phyloP scores from a whole-genome alignment of 768 basidiomycete species.

The Lepiota venenata region DNA sequence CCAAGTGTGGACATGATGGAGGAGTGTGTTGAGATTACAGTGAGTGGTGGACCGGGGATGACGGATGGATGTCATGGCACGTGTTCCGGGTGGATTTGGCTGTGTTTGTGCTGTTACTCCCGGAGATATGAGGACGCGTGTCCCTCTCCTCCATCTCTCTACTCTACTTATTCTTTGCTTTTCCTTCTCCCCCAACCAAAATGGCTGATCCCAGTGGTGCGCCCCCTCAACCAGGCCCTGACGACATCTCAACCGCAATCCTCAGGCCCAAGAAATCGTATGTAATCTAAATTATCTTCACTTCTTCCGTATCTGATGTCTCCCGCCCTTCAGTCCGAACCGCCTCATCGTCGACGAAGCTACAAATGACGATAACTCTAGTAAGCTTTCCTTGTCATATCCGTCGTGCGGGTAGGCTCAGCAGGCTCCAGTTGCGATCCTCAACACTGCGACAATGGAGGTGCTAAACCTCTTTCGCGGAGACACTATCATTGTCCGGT shows the following conservation, averaged over 20 bases:
- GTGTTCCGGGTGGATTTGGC: slow-evolving; percentile 30
- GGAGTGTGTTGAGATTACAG: no score
- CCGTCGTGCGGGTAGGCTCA: slow-evolving; percentile 7
- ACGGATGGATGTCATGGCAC: no score
- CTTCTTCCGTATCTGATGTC: slow-evolving; percentile 13
- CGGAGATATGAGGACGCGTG: slow-evolving; percentile 34
- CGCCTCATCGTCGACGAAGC: slow-evolving; percentile 97
- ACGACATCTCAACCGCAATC: slow-evolving; percentile 94
- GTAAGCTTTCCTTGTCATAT: slow-evolving; percentile 33
- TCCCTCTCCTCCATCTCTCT: slow-evolving; percentile 25
- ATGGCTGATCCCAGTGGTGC: slow-evolving; percentile 87
- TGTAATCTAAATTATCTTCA: slow-evolving; percentile 27
- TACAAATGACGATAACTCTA: slow-evolving; percentile 93
- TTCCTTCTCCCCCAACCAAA: slow-evolving; percentile 19
- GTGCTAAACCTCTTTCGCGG: slow-evolving; percentile 89
- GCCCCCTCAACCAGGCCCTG: slow-evolving; percentile 76
- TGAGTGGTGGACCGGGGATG: no score
- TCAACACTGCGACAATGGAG: slow-evolving; percentile 98
- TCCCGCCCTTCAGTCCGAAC: slow-evolving; percentile 67
- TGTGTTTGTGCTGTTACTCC: slow-evolving; percentile 23
- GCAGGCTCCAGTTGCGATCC: slow-evolving; percentile 68
- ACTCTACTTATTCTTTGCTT: slow-evolving; percentile 23
- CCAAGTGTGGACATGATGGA: no score
- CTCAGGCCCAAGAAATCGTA: slow-evolving; percentile 97
- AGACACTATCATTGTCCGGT: slow-evolving; percentile 95